A percentile compares a stretch with the other conserved stretches of the same genome.
phyloP scores from a whole-genome alignment of 2,329 filamentous ascomycete genomes.

The Tolypocladium tropicale region DNA sequence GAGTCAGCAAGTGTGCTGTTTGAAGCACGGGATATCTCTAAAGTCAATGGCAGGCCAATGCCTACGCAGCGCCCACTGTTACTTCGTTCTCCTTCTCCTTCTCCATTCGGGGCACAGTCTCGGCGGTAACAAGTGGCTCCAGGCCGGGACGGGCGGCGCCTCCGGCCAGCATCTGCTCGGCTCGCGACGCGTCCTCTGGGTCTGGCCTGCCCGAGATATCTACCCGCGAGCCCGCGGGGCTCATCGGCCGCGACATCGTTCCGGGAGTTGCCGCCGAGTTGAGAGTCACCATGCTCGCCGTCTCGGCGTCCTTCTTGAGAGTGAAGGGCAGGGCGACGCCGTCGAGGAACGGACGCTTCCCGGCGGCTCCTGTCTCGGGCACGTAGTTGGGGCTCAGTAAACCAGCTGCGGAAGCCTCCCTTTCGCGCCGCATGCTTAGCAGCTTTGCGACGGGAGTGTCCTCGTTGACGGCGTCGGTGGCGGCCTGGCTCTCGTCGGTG shows the following conservation, averaged over 20 bases:
- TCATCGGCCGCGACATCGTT: slow-evolving; percentile 23
- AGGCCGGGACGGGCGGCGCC: slow-evolving; percentile 26
- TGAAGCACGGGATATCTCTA: slow-evolving; percentile 7
- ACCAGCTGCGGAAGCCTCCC: slow-evolving; percentile 27
- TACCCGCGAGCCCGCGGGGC: slow-evolving; percentile 7
- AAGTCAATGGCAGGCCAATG: background rate
- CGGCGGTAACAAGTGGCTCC: slow-evolving; percentile 44
- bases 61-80: background rate
- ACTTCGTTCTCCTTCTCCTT: background rate
- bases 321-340: slow-evolving; percentile 67
- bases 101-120: slow-evolving; percentile 25
- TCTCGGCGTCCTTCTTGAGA: slow-evolving; percentile 51
- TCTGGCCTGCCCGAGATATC: slow-evolving; percentile 1
- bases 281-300: slow-evolving; percentile 62
- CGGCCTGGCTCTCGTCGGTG: slow-evolving; percentile 33
- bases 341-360: slow-evolving; percentile 55
- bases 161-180: slow-evolving; percentile 4
- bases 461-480: slow-evolving; percentile 19
- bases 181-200: slow-evolving; percentile 1
- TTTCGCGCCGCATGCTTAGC: slow-evolving; percentile 29
- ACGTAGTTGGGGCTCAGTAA: slow-evolving; percentile 32
- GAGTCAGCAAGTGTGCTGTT: slow-evolving; percentile 2
- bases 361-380: slow-evolving; percentile 39
- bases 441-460: slow-evolving; percentile 33
- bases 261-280: slow-evolving; percentile 26